Conservation (phyloP, 768 basidiomycete genomes). For the Leccinellum albellum region DNA sequence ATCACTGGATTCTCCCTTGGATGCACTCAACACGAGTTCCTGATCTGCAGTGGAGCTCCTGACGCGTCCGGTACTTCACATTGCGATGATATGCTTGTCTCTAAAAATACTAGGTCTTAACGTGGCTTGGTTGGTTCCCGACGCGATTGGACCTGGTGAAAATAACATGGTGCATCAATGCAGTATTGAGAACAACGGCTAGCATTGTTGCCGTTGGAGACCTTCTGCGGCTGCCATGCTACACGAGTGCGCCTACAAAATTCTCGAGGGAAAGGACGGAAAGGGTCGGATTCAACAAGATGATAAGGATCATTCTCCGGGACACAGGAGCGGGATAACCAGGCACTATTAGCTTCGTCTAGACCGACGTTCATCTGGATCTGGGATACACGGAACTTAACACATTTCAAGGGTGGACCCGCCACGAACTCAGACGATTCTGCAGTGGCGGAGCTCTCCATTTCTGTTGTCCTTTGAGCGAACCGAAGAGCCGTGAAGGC, state of each 20-base stretch:
- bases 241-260: background rate
- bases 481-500: background rate
- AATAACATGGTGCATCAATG: background rate
- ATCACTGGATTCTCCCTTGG: background rate
- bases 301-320: background rate
- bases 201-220: background rate
- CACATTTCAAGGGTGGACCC: background rate
- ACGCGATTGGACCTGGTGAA: background rate
- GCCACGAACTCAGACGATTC: background rate
- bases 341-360: background rate
- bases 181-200: background rate
- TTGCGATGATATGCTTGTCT: background rate
- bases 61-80: background rate
- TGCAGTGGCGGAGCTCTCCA: background rate
- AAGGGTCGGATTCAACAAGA: background rate
- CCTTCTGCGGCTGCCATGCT: background rate
- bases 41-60: background rate
- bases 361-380: background rate
- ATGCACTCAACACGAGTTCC: background rate
- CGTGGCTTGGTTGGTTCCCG: background rate
- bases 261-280: background rate
- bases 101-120: background rate
- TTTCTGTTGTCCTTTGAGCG: background rate
- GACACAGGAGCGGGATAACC: background rate
- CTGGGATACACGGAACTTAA: background rate